Base-by-base conservation (phyloP, 2,329 filamentous ascomycete genomes). In the Tolypocladium pustulatum region DNA sequence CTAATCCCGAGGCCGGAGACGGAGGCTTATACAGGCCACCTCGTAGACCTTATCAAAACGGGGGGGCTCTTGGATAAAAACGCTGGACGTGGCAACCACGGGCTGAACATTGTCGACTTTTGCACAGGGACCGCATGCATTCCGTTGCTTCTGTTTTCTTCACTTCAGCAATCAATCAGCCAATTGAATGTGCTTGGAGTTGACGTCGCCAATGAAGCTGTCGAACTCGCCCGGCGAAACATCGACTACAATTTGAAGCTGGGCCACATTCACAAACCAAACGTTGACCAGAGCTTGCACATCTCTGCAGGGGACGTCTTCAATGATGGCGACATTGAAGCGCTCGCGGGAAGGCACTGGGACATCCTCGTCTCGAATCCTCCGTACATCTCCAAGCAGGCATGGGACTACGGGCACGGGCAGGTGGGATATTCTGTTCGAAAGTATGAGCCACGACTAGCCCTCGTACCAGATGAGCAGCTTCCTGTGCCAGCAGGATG, bases 71-170 rank as follows among this genome's bases (percentile, higher is more conserved):
- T 62, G 46, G 57, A 58, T n/a, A 53, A 52, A 22, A 41, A 46
- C 8, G n/a, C 57, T 46, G 62, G 64, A 15, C 38, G 53, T 22
- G 27, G 38, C 4, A 41, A 59, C 9, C 46, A 59, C 65, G 61
- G 67, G 20, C 65, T 95, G 15, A 81, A 79, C 15, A 76, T 97
- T 46, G 72, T 97, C 10, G 94, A 99, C 71, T 78, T 97, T 36
- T 97, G 94, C 72, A 92, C 91, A 0, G 94, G 94, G 12, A 90
- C 89, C 6, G 94, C 94, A 5, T 97, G 93, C 73, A 96, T 97
- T 62, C 82, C 91, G 0, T 80, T 97, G 10, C 81, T 90, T 3
- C 78, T 96, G 8, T 83, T 88, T 61, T 77, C 85, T 40, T 78
- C 86, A 12, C 79, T 91, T 41, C 72, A 72, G 22, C 59, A 68